A percentile compares a stretch with the other conserved stretches of the same genome.
phyloP scores from a whole-genome alignment of 176 grass and related monocot species.

The Oropetium thomaeum region DNA sequence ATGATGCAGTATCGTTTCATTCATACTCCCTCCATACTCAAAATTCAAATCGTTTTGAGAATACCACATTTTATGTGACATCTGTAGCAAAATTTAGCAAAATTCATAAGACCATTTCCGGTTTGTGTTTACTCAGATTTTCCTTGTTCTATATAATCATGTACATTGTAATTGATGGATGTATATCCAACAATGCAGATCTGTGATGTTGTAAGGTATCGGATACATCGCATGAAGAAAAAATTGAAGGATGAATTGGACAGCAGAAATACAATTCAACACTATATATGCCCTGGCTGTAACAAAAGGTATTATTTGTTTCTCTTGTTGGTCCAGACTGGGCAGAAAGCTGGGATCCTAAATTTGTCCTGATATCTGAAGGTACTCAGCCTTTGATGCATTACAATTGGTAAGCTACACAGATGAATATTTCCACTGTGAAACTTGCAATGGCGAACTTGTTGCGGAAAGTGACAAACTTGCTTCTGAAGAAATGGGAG shows the following conservation, averaged over 20 bases:
- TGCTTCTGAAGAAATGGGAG: conserved; percentile 97
- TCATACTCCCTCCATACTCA: too few species aligned
- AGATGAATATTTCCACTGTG: conserved; percentile 90
- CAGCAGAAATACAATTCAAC: conserved; percentile 92
- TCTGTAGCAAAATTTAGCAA: too few species aligned
- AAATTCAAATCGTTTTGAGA: too few species aligned
- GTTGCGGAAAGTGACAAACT: conserved; percentile 98
- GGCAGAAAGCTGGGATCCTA: not conserved
- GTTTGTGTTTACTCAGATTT: conserved; percentile 4
- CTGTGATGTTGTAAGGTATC: conserved; percentile 85
- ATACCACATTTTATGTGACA: too few species aligned
- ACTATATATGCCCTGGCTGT: conserved; percentile 93
- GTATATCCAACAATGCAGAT: conserved; percentile 54
- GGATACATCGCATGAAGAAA: conserved; percentile 97
- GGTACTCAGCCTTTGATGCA: conserved; percentile 97
- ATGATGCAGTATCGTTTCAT: not conserved
- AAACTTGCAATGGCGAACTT: conserved; percentile 92
- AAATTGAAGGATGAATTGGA: conserved; percentile 97
- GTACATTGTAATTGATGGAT: conserved; percentile 13
- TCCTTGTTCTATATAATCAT: conserved; percentile 13
- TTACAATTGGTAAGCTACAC: conserved; percentile 76
- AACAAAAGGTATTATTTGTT: conserved; percentile 60
- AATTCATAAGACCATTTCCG: not conserved
- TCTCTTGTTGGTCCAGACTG: conserved; percentile 9
- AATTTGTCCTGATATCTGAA: conserved; percentile 35